Base-by-base conservation (phyloP, 148 eudicot genomes). In the Amaranthus palmeri region DNA sequence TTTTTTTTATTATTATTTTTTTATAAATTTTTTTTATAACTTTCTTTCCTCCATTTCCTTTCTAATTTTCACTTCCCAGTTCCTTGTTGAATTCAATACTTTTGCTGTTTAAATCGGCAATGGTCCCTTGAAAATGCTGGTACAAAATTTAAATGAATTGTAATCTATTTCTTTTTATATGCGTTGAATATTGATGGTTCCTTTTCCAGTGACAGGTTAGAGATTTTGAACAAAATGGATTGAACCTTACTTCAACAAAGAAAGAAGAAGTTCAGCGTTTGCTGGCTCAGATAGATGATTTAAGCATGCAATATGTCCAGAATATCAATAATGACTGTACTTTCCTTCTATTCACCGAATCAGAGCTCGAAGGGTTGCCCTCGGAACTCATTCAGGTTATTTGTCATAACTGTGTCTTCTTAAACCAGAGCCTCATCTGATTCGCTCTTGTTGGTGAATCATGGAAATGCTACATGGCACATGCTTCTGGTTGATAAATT, bases 161-260 rank as follows among this genome's bases (percentile, higher is more conserved):
- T 17, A 46, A 36, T 14, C 12, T 10, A 41, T 41, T 58, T 40
- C n/a, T 48, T 55, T 59, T 40, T 40, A 44, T 5, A 64, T 79
- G 46, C 14, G 55, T 14, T 43, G 54, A 57, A 59, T 84, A 74
- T 81, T 85, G 85, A 87, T 70, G 82, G 64, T 72, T 69, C 61
- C 45, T 74, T 81, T 76, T 79, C 74, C 86, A 83, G 90, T 90
- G 93, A 90, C 98, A 95, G 99, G 84, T 90, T 80, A 83, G 82
- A 85, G 99, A 90, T 55, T 95, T 89, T 73, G 99, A 95, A 75
- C 77, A 83, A 64, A 91, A 88, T 85, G 99, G 99, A 46, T 72
- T 89, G 76, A 83, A 86, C 77, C 93, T 95, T 64, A 87, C 93
- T 61, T 78, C 80, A 74, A 73, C 97, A 58, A 95, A 92, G 82